Evolutionary conservation across 306 rosid genomes (phyloP).

Genomic region (Amphicarpaea edgeworthii): DNA sequence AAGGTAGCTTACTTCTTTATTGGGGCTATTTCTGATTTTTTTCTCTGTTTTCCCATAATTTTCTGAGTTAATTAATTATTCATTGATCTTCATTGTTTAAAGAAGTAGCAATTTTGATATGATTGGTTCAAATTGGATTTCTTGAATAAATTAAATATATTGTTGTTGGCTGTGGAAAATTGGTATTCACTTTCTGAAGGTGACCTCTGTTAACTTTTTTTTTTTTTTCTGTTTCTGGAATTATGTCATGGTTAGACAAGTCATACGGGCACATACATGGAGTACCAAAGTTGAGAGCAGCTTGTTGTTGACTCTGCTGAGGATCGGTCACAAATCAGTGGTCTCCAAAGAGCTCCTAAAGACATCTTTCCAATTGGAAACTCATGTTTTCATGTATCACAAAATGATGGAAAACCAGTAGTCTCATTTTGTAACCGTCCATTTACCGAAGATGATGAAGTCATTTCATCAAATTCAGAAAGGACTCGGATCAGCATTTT

Average conservation of each 20-base stretch:
- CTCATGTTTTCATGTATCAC: conserved; percentile 53
- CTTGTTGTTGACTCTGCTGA: conserved; percentile 73
- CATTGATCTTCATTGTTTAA: not conserved
- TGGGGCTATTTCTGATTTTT: conserved; percentile 32
- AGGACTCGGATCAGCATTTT: conserved; percentile 60
- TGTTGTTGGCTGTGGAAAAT: not conserved
- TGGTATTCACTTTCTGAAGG: conserved; percentile 6
- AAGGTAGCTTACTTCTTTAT: conserved; percentile 63
- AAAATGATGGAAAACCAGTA: conserved; percentile 77
- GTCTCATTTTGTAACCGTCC: conserved; percentile 76
- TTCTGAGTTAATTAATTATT: conserved; percentile 36
- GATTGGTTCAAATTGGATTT: conserved; percentile 19
- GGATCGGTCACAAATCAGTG: conserved; percentile 58
- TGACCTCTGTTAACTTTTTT: conserved; percentile 43
- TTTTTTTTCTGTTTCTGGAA: conserved; percentile 33
- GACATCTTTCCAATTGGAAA: conserved; percentile 52
- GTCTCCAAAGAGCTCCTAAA: conserved; percentile 51
- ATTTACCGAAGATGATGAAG: conserved; percentile 53
- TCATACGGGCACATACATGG: conserved; percentile 55
- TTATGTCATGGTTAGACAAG: conserved; percentile 53
- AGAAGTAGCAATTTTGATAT: conserved; percentile 10
- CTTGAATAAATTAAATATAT: conserved; percentile 20
- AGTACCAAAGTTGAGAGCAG: conserved; percentile 52
- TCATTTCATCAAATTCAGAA: conserved; percentile 47
- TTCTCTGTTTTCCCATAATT: not conserved